Base-by-base conservation (phyloP, 495 filamentous ascomycete species). In the Hypoxylon perforatum region DNA sequence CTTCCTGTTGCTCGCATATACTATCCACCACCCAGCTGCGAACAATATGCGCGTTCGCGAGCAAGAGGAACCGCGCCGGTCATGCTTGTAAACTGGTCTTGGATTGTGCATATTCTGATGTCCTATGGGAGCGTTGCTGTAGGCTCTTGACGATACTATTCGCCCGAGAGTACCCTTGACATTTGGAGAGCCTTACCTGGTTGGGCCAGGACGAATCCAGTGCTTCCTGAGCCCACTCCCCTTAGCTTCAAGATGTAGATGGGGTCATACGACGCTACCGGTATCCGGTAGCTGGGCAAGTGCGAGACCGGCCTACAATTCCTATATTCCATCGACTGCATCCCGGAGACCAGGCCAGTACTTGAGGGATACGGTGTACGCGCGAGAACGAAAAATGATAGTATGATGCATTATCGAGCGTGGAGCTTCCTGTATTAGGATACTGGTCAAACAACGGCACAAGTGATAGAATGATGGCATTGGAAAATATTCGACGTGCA, bases 81-180 rank as follows among this genome's bases (percentile, higher is more conserved):
- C 60, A 61, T 65, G 49, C 60, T 60, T 56, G 65, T 65, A 69
- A 65, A 59, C 61, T 61, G 61, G 70, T 70, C 67, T 72, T 57
- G 64, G 72, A 67, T 65, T 69, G 57, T 69, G 72, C 72, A 75
- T 71, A 73, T 71, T 61, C 67, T 36, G 66, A 73, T 44, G 61
- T 63, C 72, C 72, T 75, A 75, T 75, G 60, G 67, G 72, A 69
- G 58, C 41, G 52, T 53, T 19, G 63, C 55, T 59, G 57, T 36
- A 67, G 50, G 72, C 63, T 69, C 63, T 67, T 41, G 19, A 62
- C 39, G 58, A 75, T 59, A 61, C 54, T 22, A 75, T 75, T 75
- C 70, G 72, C 33, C 42, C 21, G 38, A 55, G 47, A 51, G 30
- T 9, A 65, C 38, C 64, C 72, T 59, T 58, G 67, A 66, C 57